Base-by-base conservation (phyloP, 768 basidiomycete species). In the Cystobasidium ongulense region DNA sequence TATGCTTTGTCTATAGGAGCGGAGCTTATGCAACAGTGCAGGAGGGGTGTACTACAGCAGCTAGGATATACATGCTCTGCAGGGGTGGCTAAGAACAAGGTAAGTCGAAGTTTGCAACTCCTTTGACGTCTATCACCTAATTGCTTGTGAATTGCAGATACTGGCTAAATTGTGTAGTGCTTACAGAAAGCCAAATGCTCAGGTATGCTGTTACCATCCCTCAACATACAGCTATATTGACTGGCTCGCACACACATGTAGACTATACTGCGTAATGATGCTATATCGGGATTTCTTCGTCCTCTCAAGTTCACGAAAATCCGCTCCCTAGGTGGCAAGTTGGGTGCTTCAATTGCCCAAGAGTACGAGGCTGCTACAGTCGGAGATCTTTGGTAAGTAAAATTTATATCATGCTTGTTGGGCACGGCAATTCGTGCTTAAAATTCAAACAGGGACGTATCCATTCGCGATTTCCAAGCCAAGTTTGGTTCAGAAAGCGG, bases 271-370 rank as follows among this genome's bases (percentile, higher is more conserved):
- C 86, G 93, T 35, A 89, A 90, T 76, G 82, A 84, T 36, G 91
- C 90, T 0, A 92, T 95, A 39, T 88, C 93, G 0, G 85, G 86
- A 63, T 99, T 94, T 80, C 84, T 98, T 59, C 84, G 84, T 43
- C 90, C 93, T 1, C 84, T 97, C 81, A 83, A 86, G n/a, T 97
- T 98, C 78, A 90, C 91, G 75, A 92, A 92, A 85, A 98, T 99
- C 79, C 87, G 96, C 13, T 91, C 91, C 77, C 83, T 99, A 0
- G 96, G 96, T 1, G 96, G 96, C 18, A 99, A 98, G 81, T 86
- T 98, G 0, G 96, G 96, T 0, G 85, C 87, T 65, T 88, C 90
- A 1, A 83, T 99, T 31, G 91, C 91, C 0, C 86, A 88, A 74
- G 89, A 92, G 79, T 97, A 91, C 77, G 90, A 90, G 77, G 94